Conservation (phyloP, 768 basidiomycete genomes). For the Krasilnikovozyma curviuscula region DNA sequence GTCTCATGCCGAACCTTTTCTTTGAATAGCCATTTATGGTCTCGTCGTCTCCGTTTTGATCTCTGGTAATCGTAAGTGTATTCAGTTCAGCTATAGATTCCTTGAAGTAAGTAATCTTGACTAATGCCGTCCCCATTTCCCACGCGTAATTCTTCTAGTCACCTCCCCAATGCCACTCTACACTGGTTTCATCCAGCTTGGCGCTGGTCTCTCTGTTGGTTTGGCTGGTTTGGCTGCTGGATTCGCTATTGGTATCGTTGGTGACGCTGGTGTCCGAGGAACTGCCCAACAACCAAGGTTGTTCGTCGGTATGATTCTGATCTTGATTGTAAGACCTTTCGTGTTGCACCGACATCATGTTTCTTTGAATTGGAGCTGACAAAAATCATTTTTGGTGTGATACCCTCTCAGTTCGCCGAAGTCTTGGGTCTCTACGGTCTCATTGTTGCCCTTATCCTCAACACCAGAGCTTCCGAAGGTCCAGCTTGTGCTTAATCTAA, state of each 20-base stretch:
- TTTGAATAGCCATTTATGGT: constrained; percentile 47
- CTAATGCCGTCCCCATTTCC: background rate
- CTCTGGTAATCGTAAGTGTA: constrained; percentile 54
- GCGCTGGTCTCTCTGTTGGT: constrained; percentile 81
- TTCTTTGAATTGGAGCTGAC: background rate
- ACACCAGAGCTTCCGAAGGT: constrained; percentile 32
- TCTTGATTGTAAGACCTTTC: constrained; percentile 46
- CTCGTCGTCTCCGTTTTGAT: constrained; percentile 98
- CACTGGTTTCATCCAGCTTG: constrained; percentile 81
- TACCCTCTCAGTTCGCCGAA: constrained; percentile 15
- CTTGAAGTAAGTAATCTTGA: background rate
- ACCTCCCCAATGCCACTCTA: constrained; percentile 64
- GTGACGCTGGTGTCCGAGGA: constrained; percentile 94
- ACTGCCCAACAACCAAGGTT: constrained; percentile 89
- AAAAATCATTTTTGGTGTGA: background rate
- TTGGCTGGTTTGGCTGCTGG: constrained; percentile 44
- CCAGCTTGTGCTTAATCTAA: no score
- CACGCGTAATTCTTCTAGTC: constrained; percentile 37
- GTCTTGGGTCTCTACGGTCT: constrained; percentile 82
- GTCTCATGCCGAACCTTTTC: background rate
- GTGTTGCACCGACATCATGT: background rate
- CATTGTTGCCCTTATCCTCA: constrained; percentile 91
- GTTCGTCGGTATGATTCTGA: constrained; percentile 93
- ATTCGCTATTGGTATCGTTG: constrained; percentile 66
- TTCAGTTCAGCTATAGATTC: no score